Conservation (phyloP, 768 basidiomycete genomes). For the Calocera viscosa region DNA sequence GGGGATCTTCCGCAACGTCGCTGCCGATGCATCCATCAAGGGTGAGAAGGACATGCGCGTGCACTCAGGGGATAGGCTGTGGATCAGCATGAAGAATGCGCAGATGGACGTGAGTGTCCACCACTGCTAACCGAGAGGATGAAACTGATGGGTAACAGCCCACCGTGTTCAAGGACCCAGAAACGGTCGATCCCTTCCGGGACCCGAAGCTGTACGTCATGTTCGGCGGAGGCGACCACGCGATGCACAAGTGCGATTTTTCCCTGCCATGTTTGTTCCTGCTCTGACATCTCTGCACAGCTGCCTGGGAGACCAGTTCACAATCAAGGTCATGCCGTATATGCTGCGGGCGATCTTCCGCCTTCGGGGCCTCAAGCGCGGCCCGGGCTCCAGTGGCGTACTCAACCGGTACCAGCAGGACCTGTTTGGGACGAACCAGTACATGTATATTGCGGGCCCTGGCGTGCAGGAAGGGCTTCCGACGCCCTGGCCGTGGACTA, state of each 20-base stretch:
- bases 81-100: slow-evolving; percentile 32
- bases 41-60: background rate
- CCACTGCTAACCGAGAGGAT: background rate
- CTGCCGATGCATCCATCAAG: slow-evolving; percentile 8
- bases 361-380: background rate
- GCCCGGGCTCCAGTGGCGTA: background rate
- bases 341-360: slow-evolving; percentile 4
- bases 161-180: background rate
- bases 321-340: slow-evolving; percentile 4
- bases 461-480: slow-evolving; percentile 29
- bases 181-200: background rate
- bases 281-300: background rate
- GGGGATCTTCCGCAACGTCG: slow-evolving; percentile 45
- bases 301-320: slow-evolving; percentile 6
- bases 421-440: background rate
- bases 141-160: background rate
- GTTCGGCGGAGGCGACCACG: background rate
- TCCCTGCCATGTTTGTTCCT: background rate
- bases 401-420: background rate
- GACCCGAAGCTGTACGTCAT: background rate
- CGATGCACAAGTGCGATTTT: slow-evolving; percentile 3
- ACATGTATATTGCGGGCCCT: background rate
- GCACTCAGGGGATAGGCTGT: background rate
- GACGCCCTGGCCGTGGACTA: slow-evolving; percentile 54
- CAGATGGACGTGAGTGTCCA: slow-evolving; percentile 31